A percentile compares a stretch with the other conserved stretches of the same genome.
phyloP scores from a whole-genome alignment of 768 basidiomycete species.

The Cubamyces sp. region DNA sequence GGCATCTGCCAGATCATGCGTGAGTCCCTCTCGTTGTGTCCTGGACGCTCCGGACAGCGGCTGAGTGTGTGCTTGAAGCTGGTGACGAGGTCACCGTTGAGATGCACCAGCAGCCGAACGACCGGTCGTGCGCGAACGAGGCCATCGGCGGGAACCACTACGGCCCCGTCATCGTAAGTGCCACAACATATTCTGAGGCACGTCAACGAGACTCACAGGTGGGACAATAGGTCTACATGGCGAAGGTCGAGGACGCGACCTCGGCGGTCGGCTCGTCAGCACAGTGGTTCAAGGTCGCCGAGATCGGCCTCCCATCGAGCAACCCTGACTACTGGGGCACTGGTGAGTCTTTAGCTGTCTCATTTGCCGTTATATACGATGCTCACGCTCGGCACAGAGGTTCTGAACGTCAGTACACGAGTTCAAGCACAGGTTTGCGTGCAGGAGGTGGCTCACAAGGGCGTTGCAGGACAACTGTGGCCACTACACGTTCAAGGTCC shows the following conservation, averaged over 20 bases:
- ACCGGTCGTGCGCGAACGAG: constrained; percentile 49
- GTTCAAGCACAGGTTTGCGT: not conserved
- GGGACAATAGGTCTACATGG: constrained; percentile 46
- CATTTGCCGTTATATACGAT: not conserved
- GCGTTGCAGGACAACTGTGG: constrained; percentile 51
- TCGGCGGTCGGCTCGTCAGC: constrained; percentile 47
- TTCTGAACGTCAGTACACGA: constrained; percentile 35
- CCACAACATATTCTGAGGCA: not conserved
- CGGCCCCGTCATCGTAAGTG: constrained; percentile 47
- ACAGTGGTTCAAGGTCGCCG: constrained; percentile 56
- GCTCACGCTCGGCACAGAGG: constrained; percentile 27
- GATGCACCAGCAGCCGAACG: constrained; percentile 56
- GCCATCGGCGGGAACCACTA: constrained; percentile 57
- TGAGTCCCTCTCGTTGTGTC: constrained; percentile 26
- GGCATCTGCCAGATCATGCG: constrained; percentile 48
- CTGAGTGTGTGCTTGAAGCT: constrained; percentile 33
- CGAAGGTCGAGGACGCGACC: constrained; percentile 49
- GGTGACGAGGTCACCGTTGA: constrained; percentile 53
- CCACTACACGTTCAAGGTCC: constrained; percentile 55
- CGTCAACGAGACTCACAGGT: not conserved
- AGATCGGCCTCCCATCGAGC: constrained; percentile 52
- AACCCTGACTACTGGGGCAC: constrained; percentile 52
- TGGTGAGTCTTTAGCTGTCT: constrained; percentile 13
- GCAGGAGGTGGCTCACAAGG: not conserved
- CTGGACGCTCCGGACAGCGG: not conserved